phyloP scores from a whole-genome alignment of 768 basidiomycete species.

The Boletus subcaerulescens region DNA sequence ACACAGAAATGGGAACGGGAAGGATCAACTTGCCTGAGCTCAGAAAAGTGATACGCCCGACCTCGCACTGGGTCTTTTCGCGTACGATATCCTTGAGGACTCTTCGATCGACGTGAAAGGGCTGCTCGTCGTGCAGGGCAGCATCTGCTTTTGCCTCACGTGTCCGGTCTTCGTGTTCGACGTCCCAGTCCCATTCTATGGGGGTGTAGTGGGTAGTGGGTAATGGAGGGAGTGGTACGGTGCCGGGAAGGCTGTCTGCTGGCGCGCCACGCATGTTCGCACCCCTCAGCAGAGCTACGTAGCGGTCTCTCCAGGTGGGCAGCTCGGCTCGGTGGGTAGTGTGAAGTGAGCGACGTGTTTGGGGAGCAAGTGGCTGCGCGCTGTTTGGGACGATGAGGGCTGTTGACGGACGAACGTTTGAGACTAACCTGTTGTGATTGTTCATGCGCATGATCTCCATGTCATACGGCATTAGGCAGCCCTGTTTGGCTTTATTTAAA shows the following conservation, averaged over 20 bases:
- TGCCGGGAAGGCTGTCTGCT: conserved; percentile 16
- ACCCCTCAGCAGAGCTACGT: conserved; percentile 1
- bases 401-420: conserved; percentile 4
- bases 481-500: conserved; percentile 31
- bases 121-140: conserved; percentile 55
- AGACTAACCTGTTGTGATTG: conserved; percentile 20
- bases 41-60: conserved; percentile 69
- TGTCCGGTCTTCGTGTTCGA: conserved; percentile 68
- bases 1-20: conserved; percentile 11
- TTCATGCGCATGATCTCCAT: not conserved
- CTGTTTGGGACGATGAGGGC: conserved; percentile 2
- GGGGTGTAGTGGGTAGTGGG: conserved; percentile 7
- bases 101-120: conserved; percentile 73
- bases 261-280: conserved; percentile 11
- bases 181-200: conserved; percentile 67
- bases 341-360: not conserved
- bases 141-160: conserved; percentile 63
- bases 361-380: not conserved
- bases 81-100: conserved; percentile 75
- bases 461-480: conserved; percentile 15
- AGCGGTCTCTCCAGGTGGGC: conserved; percentile 5
- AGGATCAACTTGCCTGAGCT: conserved; percentile 56
- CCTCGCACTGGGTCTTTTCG: conserved; percentile 63
- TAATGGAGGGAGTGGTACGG: conserved; percentile 16
- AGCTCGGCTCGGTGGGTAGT: not conserved